Conservation (phyloP, 805 yeast genomes). For the Candida coleopterorum region DNA sequence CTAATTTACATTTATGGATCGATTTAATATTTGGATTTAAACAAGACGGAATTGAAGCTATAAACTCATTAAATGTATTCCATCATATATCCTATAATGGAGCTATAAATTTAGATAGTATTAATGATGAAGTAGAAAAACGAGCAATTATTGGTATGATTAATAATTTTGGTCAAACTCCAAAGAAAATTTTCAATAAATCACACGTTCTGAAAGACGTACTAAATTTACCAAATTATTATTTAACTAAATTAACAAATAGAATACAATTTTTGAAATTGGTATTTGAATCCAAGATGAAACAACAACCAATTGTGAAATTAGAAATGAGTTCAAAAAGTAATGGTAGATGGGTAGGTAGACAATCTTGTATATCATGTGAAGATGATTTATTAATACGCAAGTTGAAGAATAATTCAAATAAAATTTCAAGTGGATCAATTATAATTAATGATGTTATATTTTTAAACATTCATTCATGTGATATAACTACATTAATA, state of each 20-base stretch:
- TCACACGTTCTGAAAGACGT: constrained; percentile 58
- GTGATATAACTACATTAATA: constrained; percentile 34
- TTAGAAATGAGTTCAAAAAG: constrained; percentile 40
- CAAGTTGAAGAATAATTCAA: constrained; percentile 28
- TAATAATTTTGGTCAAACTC: constrained; percentile 91
- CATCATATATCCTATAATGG: constrained; percentile 84
- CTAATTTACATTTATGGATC: constrained; percentile 76
- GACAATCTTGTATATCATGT: constrained; percentile 35
- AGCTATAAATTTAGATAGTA: constrained; percentile 69
- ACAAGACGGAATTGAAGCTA: constrained; percentile 70
- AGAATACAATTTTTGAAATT: constrained; percentile 28
- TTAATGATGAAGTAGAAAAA: constrained; percentile 68
- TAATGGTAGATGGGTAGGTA: constrained; percentile 47
- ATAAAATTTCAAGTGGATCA: constrained; percentile 22
- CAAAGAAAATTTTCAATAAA: constrained; percentile 60
- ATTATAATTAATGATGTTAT: constrained; percentile 37
- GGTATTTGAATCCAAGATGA: constrained; percentile 40
- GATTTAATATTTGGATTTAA: constrained; percentile 79
- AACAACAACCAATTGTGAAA: constrained; percentile 34
- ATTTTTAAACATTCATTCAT: constrained; percentile 40
- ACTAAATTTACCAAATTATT: constrained; percentile 31
- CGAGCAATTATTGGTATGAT: constrained; percentile 78
- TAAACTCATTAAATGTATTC: constrained; percentile 66
- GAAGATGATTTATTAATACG: constrained; percentile 35
- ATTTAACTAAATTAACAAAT: constrained; percentile 26